Percentiles rank a stretch among this genome's conserved stretches.
These are phyloP conservation scores for Xanthoconium separans DNA, from an alignment of 1,284 basidiomycete genomes.

Conservation along the genomic window DNA sequence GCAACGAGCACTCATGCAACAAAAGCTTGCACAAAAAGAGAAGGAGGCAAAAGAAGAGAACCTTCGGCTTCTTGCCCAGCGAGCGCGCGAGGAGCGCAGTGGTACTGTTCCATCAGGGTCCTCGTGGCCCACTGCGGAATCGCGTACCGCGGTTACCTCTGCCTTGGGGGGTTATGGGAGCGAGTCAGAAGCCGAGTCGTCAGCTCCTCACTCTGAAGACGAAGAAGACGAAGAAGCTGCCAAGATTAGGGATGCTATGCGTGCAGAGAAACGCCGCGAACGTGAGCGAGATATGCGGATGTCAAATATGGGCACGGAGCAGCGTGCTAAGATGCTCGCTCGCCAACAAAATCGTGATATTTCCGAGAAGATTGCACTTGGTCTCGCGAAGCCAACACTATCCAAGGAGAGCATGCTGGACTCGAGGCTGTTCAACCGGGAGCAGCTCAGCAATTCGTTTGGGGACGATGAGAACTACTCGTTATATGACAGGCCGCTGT, in stretches of 20 bases:
- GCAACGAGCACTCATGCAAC: constrained; percentile 95
- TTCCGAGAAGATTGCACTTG: constrained; percentile 97
- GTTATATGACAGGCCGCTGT: constrained; percentile 93
- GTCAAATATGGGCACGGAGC: constrained; percentile 99
- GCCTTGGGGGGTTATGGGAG: constrained; percentile 85
- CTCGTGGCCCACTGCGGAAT: constrained; percentile 55
- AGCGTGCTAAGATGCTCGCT: constrained; percentile 92
- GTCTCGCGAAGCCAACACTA: constrained; percentile 93
- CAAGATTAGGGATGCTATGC: constrained; percentile 85
- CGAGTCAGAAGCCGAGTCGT: constrained; percentile 58
- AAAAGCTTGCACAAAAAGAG: constrained; percentile 97
- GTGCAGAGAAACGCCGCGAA: constrained; percentile 89
- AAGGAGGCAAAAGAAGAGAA: constrained; percentile 96
- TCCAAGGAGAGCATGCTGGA: constrained; percentile 98
- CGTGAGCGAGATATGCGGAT: constrained; percentile 97
- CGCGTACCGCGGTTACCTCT: constrained; percentile 67
- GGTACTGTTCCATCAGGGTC: constrained; percentile 63
- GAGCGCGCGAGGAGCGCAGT: constrained; percentile 90
- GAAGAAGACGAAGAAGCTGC: constrained; percentile 83
- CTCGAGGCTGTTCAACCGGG: constrained; percentile 96
- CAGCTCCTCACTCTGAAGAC: constrained; percentile 44
- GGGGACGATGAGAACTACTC: constrained; percentile 93
- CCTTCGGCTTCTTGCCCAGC: constrained; percentile 89
- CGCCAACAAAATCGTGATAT: constrained; percentile 98
- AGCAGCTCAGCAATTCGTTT: constrained; percentile 78